Conservation (phyloP, 1,139 yeast genomes). For the Arxiozyma slooffiae region DNA sequence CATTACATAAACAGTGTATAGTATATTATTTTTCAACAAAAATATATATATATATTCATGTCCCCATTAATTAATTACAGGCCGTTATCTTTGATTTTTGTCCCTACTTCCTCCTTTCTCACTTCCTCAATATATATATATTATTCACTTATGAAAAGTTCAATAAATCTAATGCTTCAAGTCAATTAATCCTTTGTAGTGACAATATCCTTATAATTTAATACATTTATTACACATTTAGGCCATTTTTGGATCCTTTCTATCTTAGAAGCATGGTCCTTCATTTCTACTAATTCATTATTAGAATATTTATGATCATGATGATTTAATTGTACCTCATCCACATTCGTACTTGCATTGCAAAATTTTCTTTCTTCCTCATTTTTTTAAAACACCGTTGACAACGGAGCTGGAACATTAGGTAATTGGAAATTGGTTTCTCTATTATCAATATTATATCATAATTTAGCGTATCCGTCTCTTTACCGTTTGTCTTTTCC, state of each 20-base stretch:
- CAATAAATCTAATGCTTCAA: slow-evolving; percentile 47
- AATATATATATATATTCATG: background rate
- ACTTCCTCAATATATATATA: background rate
- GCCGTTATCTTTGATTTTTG: no score
- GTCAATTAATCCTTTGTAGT: slow-evolving; percentile 75
- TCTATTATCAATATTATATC: background rate
- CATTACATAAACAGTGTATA: background rate
- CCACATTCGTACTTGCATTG: background rate
- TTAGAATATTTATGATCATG: slow-evolving; percentile 6
- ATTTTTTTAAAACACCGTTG: background rate
- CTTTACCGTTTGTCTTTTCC: background rate
- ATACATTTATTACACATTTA: slow-evolving; percentile 84
- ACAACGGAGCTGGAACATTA: background rate
- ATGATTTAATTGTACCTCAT: slow-evolving; percentile 1
- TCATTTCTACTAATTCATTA: slow-evolving; percentile 16
- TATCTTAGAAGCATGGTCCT: slow-evolving; percentile 22
- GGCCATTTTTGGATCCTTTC: slow-evolving; percentile 73
- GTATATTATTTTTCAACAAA: slow-evolving; percentile 1
- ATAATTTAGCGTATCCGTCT: background rate
- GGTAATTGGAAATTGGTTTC: slow-evolving; percentile 6
- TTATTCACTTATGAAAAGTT: slow-evolving; percentile 10
- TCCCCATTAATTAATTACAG: background rate
- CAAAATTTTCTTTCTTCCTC: slow-evolving; percentile 2
- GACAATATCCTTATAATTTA: slow-evolving; percentile 76
- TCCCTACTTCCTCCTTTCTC: background rate